Evolutionary conservation across 208 protist genomes (phyloP), one percentile per base, ranked within the genome.

Genomic region (Balamuthia mandrillaris): DNA sequence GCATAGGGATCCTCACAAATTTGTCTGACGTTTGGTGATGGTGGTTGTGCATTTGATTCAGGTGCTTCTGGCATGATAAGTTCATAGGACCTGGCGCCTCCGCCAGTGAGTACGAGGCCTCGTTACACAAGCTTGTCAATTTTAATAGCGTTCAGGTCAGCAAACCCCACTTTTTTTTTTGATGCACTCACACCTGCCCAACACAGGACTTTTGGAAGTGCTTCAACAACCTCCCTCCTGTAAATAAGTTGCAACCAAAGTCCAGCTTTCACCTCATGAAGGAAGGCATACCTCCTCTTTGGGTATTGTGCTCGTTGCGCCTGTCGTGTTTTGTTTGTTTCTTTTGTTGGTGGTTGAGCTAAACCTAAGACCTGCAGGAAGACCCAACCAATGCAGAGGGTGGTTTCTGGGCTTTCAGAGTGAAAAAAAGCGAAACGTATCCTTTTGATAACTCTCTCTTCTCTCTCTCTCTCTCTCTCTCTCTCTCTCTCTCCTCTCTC

Each of bases 11-110:
- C n/a, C n/a, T n/a, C n/a, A n/a, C n/a, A n/a, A n/a, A n/a, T n/a
- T n/a, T n/a, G n/a, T n/a, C n/a, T n/a, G n/a, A n/a, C n/a, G n/a
- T n/a, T n/a, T n/a, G n/a, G n/a, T n/a, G n/a, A n/a, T n/a, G n/a
- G n/a, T n/a, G n/a, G n/a, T n/a, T n/a, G n/a, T n/a, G n/a, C n/a
- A n/a, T n/a, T n/a, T n/a, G n/a, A n/a, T 31, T 0, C 35, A 82
- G 75, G 75, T 82, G 39, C 14, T 82, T 82, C 75, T 82, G 75
- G 75, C 75, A 82, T 54, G 75, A 82, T 31, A 82, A 82, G 75
- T 82, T 68, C 41, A 82, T 82, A 7, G 75, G 75, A 3, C 75
- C 75, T n/a, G 75, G 75, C 24, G 41, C 65, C 18, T 82, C 75
- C 14, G 75, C 56, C 33, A 54, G 45, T n/a, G 75, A 82, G 56